Conservation (phyloP, 148 eudicot species). For the Amaranthus palmeri region DNA sequence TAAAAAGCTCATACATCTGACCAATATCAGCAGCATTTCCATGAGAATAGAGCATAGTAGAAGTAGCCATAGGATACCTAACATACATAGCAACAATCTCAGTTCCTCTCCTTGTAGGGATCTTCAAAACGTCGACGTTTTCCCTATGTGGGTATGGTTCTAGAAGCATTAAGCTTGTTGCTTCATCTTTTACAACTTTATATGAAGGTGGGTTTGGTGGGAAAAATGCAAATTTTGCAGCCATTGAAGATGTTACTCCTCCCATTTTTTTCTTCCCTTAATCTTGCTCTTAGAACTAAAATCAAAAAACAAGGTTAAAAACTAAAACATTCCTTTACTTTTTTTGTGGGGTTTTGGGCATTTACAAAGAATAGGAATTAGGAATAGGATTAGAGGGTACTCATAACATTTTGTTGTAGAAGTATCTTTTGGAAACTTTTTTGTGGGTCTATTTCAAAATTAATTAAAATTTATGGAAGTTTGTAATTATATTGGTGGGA, state of each 20-base stretch:
- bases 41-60: conserved; percentile 87
- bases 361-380: background rate
- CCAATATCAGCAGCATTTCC: conserved; percentile 98
- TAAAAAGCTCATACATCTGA: conserved; percentile 94
- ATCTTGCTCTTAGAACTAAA: background rate
- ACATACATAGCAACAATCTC: conserved; percentile 81
- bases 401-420: background rate
- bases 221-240: conserved; percentile 90
- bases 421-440: background rate
- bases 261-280: conserved; percentile 45
- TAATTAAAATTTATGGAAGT: background rate
- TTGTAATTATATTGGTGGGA: no score
- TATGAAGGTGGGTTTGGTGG: conserved; percentile 91
- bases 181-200: conserved; percentile 47
- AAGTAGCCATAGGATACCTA: conserved; percentile 78
- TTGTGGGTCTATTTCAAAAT: background rate
- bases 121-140: conserved; percentile 79
- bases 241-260: conserved; percentile 97
- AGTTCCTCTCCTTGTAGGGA: conserved; percentile 60
- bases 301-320: conserved; percentile 18
- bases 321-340: conserved; percentile 24
- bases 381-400: no score
- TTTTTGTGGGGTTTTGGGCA: conserved; percentile 1
- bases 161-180: conserved; percentile 54
- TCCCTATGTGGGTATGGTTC: conserved; percentile 77